Base-by-base conservation (phyloP, 495 filamentous ascomycete genomes). In the Aspergillus kassunensis region DNA sequence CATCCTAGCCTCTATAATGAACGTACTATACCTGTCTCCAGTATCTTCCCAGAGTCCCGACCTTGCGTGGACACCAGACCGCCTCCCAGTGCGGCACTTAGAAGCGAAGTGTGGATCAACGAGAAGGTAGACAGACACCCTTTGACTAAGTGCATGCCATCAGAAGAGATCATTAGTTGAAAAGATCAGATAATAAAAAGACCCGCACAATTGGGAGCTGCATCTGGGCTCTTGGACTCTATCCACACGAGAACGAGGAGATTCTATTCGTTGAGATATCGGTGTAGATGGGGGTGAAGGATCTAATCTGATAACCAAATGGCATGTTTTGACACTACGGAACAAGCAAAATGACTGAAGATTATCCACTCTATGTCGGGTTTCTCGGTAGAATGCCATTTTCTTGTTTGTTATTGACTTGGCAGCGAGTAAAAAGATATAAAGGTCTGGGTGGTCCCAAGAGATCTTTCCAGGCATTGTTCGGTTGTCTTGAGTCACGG, bases 171-270 rank as follows among this genome's bases (percentile, higher is more conserved):
- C 23, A 46, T 46, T 46, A 56, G 43, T 35, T 41, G 49, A 53
- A 45, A 52, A 33, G 59, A 62, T 62, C 59, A 59, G 59, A 62
- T 62, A 62, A 62, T 51, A 48, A 41, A 30, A 11, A 25, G 53
- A 41, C 45, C 50, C 51, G 42, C 42, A 51, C 44, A 21, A 49
- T 19, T 51, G 46, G 50, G 47, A 54, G 52, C 12, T 45, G 49
- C 30, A 55, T 55, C 42, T 39, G 50, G 44, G 44, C 48, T 45
- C 44, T 35, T 35, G 5, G 30, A 46, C 39, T 56, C 57, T 53
- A 61, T 57, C 52, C 21, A 44, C 49, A 43, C 40, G 31, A 41
- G 43, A 47, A 44, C 24, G 35, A 53, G 23, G 23, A 19, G 7
- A 18, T 15, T 31, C 54, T 43, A 62, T 58, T 62, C 59, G 59